phyloP scores from a whole-genome alignment of 192 early-diverging fungal genomes.

The Podila clonocystis region DNA sequence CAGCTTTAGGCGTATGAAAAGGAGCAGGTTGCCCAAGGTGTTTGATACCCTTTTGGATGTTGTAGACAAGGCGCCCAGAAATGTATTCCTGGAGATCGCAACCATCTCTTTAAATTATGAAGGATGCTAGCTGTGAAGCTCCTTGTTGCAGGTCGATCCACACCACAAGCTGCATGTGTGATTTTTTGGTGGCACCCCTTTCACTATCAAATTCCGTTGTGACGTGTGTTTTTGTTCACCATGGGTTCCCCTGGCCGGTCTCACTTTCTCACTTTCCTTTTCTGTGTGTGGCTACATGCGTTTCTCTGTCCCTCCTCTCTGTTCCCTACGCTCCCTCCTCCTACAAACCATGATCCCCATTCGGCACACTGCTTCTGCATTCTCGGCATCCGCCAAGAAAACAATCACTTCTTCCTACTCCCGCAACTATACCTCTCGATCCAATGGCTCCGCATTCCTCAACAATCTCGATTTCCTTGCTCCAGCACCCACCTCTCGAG shows the following conservation, averaged over 20 bases:
- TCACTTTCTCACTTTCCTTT: neutral
- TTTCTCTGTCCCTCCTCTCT: neutral
- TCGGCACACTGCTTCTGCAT: neutral
- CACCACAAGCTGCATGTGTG: too few relatives aligned
- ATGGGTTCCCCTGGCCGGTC: neutral
- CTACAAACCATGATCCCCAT: neutral
- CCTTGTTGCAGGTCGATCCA: too few relatives aligned
- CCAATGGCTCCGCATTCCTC: constrained; percentile 43
- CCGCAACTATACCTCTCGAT: constrained; percentile 28
- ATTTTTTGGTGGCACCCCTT: neutral
- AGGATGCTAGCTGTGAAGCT: too few relatives aligned
- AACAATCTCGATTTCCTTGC: constrained; percentile 46
- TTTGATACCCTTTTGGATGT: too few relatives aligned
- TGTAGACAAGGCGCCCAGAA: too few relatives aligned
- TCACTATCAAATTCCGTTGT: neutral
- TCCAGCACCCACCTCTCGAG: constrained; percentile 15
- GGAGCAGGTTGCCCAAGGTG: too few relatives aligned
- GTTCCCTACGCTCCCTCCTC: neutral
- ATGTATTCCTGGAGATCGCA: too few relatives aligned
- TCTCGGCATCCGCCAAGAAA: neutral
- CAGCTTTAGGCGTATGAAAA: too few relatives aligned
- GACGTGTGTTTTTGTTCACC: too few relatives aligned
- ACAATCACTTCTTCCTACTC: neutral
- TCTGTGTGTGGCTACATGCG: neutral
- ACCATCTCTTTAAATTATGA: too few relatives aligned